A percentile compares a stretch with the other conserved stretches of the same genome.
Evolutionary conservation across 2,329 filamentous ascomycete species (phyloP).

Genomic region (Metarhizium anisopliae): DNA sequence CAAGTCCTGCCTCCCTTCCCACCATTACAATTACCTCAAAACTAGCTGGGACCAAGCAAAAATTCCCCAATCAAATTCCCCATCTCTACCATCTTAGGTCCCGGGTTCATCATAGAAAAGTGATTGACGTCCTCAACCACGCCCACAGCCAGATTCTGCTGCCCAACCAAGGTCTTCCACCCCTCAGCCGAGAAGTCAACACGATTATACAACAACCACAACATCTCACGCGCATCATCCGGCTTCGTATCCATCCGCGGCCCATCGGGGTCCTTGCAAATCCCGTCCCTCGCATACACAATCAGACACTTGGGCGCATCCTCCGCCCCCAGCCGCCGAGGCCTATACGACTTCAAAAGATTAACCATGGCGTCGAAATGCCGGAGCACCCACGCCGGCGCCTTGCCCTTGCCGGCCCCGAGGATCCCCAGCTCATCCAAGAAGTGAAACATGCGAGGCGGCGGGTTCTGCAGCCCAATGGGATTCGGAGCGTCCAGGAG

Average conservation of each 20-base stretch:
- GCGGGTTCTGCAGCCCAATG: conserved; percentile 59
- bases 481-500: conserved; percentile 32
- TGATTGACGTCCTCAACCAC: conserved; percentile 61
- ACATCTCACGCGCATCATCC: conserved; percentile 50
- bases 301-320: conserved; percentile 51
- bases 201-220: conserved; percentile 65
- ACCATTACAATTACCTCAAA: too few species aligned
- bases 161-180: conserved; percentile 18
- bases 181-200: conserved; percentile 46
- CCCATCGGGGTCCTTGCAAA: conserved; percentile 52
- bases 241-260: conserved; percentile 32
- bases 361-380: conserved; percentile 64
- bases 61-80: too few species aligned
- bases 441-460: conserved; percentile 55
- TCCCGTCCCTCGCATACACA: conserved; percentile 67
- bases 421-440: conserved; percentile 65
- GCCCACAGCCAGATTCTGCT: conserved; percentile 60
- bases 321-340: conserved; percentile 53
- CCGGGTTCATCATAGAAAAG: conserved; percentile 58
- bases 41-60: too few species aligned
- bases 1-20: too few species aligned
- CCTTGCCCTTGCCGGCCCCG: conserved; percentile 43
- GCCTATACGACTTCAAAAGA: conserved; percentile 60
- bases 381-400: conserved; percentile 62
- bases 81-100: too few species aligned